A percentile compares a stretch with the other conserved stretches of the same genome.
phyloP scores from a whole-genome alignment of 192 early-diverging fungal species.

The Radiomyces spectabilis region DNA sequence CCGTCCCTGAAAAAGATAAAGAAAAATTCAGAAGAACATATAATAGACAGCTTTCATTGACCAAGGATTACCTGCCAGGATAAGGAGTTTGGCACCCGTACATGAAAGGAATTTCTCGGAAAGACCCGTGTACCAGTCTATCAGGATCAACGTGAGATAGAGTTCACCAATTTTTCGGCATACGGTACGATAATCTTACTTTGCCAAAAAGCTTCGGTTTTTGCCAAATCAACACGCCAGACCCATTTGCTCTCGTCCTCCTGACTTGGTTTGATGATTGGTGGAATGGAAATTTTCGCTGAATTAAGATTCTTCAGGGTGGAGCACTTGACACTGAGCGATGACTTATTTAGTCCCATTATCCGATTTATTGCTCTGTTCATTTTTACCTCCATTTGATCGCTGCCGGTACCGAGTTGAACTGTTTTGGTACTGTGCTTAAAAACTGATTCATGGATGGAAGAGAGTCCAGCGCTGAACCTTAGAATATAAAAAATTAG shows the following conservation, averaged over 20 bases:
- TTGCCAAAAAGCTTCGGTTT: conserved; percentile 62
- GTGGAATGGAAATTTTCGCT: conserved; percentile 64
- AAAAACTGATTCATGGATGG: conserved; percentile 37
- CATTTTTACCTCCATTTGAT: conserved; percentile 50
- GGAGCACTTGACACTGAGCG: conserved; percentile 47
- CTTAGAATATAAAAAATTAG: too few species aligned
- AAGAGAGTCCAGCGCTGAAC: conserved; percentile 50
- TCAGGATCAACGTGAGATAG: conserved; percentile 1
- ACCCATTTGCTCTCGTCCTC: conserved; percentile 18
- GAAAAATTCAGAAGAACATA: neutral
- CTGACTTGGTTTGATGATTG: conserved; percentile 37
- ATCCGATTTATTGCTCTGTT: too few species aligned
- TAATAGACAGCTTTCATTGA: neutral
- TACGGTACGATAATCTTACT: conserved; percentile 25
- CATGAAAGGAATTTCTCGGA: conserved; percentile 62
- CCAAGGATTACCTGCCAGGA: conserved; percentile 51
- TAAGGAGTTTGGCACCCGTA: conserved; percentile 52
- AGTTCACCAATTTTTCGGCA: neutral
- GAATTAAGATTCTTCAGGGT: conserved; percentile 60
- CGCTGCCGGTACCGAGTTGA: conserved; percentile 39
- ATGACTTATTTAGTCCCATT: neutral
- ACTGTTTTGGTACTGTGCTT: conserved; percentile 36
- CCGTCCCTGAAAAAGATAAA: conserved; percentile 35
- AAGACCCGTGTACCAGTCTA: conserved; percentile 57
- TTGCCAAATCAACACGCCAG: conserved; percentile 59